These are phyloP conservation scores for Cadophora sp. DNA, from an alignment of 2,329 filamentous ascomycete genomes.

Conservation along the genomic window DNA sequence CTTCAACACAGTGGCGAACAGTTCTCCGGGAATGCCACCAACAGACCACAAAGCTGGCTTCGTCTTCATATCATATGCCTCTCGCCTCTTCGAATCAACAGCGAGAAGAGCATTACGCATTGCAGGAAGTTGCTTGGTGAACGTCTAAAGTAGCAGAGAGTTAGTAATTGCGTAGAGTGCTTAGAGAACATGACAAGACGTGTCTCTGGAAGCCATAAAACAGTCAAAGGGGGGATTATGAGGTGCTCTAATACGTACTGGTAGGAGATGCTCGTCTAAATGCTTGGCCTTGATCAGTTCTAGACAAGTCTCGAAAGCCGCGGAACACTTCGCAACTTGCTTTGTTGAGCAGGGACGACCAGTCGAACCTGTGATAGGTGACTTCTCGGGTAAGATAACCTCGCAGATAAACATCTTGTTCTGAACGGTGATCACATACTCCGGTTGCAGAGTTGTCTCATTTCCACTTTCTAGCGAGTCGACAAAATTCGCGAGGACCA, in stretches of 20 bases:
- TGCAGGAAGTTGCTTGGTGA: conserved; percentile 72
- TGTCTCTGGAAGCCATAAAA: no score
- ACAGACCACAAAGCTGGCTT: conserved; percentile 79
- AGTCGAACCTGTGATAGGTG: conserved; percentile 70
- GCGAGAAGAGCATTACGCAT: conserved; percentile 91
- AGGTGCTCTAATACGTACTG: conserved; percentile 44
- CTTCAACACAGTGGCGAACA: conserved; percentile 69
- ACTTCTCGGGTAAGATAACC: conserved; percentile 76
- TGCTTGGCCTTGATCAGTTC: conserved; percentile 69
- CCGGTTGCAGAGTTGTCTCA: conserved; percentile 48
- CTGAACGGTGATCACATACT: conserved; percentile 67
- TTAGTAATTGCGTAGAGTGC: neutral
- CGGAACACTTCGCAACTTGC: conserved; percentile 82
- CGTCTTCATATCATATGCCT: conserved; percentile 76
- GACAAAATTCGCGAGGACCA: conserved; percentile 75
- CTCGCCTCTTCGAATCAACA: conserved; percentile 77
- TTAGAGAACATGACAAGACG: neutral
- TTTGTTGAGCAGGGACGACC: conserved; percentile 74
- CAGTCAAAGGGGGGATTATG: no score
- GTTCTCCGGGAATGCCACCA: conserved; percentile 53
- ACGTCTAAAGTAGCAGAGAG: conserved; percentile 48
- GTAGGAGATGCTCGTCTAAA: conserved; percentile 77
- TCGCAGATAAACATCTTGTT: conserved; percentile 75
- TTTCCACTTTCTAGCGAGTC: conserved; percentile 64
- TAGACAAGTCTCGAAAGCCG: conserved; percentile 84